These are phyloP conservation scores for Linderina pennispora DNA, from an alignment of 192 early-diverging fungal genomes.

Conservation along the genomic window DNA sequence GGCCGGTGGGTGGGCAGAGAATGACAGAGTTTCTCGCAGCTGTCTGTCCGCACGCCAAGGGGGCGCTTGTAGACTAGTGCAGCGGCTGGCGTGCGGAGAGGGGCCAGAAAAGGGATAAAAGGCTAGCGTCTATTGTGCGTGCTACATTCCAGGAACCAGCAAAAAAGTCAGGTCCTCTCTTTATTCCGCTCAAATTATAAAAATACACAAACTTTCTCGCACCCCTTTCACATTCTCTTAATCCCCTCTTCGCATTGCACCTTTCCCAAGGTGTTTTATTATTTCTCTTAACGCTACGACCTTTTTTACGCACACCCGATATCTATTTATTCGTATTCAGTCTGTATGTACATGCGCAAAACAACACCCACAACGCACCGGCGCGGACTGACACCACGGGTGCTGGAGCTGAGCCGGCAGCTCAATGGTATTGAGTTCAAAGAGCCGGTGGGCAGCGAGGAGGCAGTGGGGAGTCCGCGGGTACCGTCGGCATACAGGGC, in stretches of 20 bases:
- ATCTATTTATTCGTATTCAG: neutral
- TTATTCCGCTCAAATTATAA: neutral
- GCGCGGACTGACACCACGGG: slow-evolving; percentile 34
- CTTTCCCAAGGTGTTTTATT: no score
- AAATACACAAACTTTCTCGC: neutral
- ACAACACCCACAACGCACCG: neutral
- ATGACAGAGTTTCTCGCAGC: no score
- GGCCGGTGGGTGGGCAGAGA: no score
- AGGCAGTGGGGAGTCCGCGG: neutral
- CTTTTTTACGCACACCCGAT: neutral
- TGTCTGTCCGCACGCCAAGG: no score
- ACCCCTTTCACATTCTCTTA: neutral
- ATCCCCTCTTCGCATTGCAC: neutral
- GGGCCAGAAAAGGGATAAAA: no score
- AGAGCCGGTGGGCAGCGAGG: slow-evolving; percentile 3
- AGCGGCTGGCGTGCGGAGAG: no score
- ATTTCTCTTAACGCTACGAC: no score
- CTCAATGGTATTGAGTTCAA: slow-evolving; percentile 33
- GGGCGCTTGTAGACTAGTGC: no score
- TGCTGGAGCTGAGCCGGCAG: slow-evolving; percentile 35
- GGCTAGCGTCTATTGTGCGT: no score
- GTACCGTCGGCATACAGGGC: neutral
- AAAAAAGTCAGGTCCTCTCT: no score
- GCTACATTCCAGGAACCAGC: no score
- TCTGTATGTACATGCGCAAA: neutral